phyloP scores from a whole-genome alignment of 176 grass and related monocot species.

The Triticum urartu region DNA sequence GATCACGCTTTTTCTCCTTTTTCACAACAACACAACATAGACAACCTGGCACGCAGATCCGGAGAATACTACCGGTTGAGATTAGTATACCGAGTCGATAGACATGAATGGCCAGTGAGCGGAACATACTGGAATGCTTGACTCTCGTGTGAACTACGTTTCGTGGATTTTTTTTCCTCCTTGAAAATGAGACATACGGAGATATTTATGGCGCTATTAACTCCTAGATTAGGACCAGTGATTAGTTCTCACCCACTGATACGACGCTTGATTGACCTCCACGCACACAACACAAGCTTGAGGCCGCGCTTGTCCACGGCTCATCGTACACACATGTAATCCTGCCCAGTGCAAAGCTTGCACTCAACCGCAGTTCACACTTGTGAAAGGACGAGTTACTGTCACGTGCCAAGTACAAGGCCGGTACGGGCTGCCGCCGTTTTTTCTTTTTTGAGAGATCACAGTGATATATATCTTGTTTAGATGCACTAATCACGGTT shows the following conservation, averaged over 20 bases:
- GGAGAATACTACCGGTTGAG: neutral
- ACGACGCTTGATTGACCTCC: neutral
- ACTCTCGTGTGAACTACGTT: neutral
- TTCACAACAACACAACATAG: neutral
- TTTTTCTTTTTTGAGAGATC: too few relatives aligned
- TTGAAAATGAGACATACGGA: neutral
- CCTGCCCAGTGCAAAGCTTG: neutral
- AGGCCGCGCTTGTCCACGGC: neutral
- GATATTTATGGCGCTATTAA: neutral
- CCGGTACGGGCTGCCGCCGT: neutral
- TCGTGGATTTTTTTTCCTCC: neutral
- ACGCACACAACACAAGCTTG: neutral
- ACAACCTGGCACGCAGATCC: neutral
- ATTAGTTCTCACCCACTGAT: neutral
- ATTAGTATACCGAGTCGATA: neutral
- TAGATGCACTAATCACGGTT: too few relatives aligned
- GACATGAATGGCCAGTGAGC: neutral
- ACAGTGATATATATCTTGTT: too few relatives aligned
- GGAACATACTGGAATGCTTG: neutral
- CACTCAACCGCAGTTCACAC: conserved; percentile 35
- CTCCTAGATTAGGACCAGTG: neutral
- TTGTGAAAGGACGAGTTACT: neutral
- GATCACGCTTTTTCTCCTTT: neutral
- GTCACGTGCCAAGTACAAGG: neutral
- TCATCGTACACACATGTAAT: neutral